These are phyloP conservation scores for Fulvia fulva DNA, from an alignment of 2,329 filamentous ascomycete species.

Conservation along the genomic window DNA sequence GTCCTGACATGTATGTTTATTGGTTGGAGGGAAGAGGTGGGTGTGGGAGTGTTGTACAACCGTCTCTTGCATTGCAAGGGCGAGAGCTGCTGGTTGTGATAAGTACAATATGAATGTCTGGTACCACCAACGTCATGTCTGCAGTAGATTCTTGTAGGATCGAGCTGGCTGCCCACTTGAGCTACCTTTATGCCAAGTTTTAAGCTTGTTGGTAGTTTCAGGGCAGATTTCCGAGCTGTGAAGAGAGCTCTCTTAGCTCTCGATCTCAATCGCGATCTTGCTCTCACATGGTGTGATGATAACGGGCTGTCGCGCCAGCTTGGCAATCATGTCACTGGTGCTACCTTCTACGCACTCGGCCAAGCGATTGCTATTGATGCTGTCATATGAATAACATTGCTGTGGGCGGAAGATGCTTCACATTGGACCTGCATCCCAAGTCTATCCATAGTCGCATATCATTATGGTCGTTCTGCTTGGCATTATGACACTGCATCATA, in stretches of 20 bases:
- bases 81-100: no score
- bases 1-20: constrained; percentile 21
- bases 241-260: background rate
- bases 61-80: no score
- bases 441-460: background rate
- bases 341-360: no score
- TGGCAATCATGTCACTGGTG: no score
- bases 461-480: background rate
- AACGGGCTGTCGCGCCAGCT: no score
- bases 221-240: background rate
- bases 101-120: no score
- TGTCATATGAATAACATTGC: no score
- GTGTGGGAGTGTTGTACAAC: background rate
- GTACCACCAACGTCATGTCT: background rate
- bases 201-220: background rate
- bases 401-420: no score
- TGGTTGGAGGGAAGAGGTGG: background rate
- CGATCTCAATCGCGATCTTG: background rate
- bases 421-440: background rate
- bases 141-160: background rate
- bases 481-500: constrained; percentile 21
- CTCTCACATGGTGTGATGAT: background rate
- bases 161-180: background rate
- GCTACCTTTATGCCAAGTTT: background rate
- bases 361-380: no score